Conservation (phyloP, 176 grass and related monocot genomes). For the Cenchrus fungigraminus region DNA sequence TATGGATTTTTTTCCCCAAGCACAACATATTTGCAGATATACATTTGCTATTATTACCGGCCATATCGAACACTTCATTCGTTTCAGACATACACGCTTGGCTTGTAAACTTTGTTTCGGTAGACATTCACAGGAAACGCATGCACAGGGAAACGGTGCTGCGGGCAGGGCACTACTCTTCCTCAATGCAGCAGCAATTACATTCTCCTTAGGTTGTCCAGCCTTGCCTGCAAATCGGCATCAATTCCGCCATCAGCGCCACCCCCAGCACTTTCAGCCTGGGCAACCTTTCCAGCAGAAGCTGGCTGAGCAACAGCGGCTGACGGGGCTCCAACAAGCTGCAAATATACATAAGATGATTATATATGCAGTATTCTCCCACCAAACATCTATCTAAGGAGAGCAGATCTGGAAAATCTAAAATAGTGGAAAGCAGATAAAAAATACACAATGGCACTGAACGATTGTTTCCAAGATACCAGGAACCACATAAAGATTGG, state of each 20-base stretch:
- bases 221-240: conserved; percentile 59
- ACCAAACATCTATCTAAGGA: neutral
- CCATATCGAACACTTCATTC: neutral
- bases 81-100: neutral
- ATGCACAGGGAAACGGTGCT: neutral
- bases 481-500: neutral
- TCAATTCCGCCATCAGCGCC: conserved; percentile 57
- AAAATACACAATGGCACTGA: neutral
- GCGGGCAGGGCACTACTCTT: neutral
- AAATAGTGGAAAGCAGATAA: neutral
- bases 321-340: conserved; percentile 71
- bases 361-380: neutral
- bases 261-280: conserved; percentile 53
- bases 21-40: neutral
- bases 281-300: conserved; percentile 51
- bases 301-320: conserved; percentile 54
- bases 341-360: neutral
- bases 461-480: neutral
- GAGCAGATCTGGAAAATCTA: neutral
- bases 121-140: neutral
- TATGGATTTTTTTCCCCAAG: neutral
- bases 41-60: neutral
- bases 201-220: conserved; percentile 80
- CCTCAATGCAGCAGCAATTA: conserved; percentile 11
- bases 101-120: neutral